Conservation (phyloP, 257 asterid genomes). For the Fraxinus cuspidata region DNA sequence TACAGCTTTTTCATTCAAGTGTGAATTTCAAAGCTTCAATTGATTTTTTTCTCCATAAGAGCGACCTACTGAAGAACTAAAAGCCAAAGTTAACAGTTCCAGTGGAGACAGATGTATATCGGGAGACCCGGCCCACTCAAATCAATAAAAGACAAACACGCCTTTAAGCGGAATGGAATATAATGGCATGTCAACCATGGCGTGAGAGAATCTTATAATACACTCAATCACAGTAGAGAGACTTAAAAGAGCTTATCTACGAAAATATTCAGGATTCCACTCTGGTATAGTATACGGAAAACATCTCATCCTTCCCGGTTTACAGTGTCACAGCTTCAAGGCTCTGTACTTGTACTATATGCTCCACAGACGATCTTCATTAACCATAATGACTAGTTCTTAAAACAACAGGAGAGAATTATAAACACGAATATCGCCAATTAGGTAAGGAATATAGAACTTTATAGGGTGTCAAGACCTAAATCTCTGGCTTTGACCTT, state of each 20-base stretch:
- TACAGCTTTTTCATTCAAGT: not conserved
- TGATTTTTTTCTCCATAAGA: not conserved
- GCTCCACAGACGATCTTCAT: conserved; percentile 1
- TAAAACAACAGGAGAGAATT: conserved; percentile 14
- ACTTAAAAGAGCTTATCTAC: not conserved
- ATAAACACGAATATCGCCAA: conserved; percentile 10
- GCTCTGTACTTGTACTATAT: conserved; percentile 1
- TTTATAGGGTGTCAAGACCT: conserved; percentile 57
- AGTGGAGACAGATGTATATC: too few relatives aligned
- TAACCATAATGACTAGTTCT: conserved; percentile 20
- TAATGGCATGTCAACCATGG: not conserved
- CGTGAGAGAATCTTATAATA: not conserved
- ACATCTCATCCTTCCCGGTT: not conserved
- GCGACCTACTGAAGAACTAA: not conserved
- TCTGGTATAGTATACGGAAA: not conserved
- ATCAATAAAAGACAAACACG: too few relatives aligned
- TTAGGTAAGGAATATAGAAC: conserved; percentile 6
- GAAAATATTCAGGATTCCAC: not conserved
- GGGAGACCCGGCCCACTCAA: not conserved
- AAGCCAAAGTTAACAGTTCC: conserved; percentile 11
- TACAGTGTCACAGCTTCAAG: not conserved
- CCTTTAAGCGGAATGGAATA: not conserved
- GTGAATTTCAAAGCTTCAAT: conserved; percentile 13
- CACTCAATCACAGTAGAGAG: not conserved
- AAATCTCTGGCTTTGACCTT: conserved; percentile 67